Evolutionary conservation across 1,139 yeast genomes (phyloP).

Genomic region (Kurtzmaniella natalensis): DNA sequence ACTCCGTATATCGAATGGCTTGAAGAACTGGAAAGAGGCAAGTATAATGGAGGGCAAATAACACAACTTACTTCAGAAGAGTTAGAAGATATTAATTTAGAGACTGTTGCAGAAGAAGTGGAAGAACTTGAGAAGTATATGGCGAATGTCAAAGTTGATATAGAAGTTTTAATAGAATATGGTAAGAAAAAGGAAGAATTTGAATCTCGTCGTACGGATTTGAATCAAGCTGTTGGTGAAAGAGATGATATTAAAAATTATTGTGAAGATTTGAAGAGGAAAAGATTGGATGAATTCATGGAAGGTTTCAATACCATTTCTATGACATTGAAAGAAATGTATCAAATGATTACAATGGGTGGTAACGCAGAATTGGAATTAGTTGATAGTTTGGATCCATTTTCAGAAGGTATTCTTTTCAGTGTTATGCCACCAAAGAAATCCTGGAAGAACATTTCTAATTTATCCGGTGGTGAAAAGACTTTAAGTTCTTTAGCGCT

Average conservation of each 20-base stretch:
- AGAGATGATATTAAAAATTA: conserved; percentile 63
- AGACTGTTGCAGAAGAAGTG: conserved; percentile 48
- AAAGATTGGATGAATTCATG: conserved; percentile 86
- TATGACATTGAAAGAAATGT: conserved; percentile 89
- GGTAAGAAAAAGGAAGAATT: conserved; percentile 64
- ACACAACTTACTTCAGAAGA: conserved; percentile 50
- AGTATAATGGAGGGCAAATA: conserved; percentile 33
- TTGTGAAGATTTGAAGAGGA: conserved; percentile 68
- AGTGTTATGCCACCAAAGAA: conserved; percentile 99
- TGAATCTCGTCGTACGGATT: conserved; percentile 55
- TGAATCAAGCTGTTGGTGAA: conserved; percentile 60
- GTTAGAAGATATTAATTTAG: conserved; percentile 46
- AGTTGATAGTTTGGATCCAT: conserved; percentile 96
- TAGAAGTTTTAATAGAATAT: conserved; percentile 75
- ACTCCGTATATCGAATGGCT: conserved; percentile 49
- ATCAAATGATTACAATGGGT: conserved; percentile 98
- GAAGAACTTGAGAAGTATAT: conserved; percentile 53
- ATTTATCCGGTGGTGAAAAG: conserved; percentile 96
- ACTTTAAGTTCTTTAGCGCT: conserved; percentile 92
- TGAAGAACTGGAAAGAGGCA: conserved; percentile 29
- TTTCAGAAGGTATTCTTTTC: conserved; percentile 92
- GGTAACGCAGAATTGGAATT: conserved; percentile 97
- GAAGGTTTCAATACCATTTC: conserved; percentile 87
- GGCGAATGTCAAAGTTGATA: conserved; percentile 59
- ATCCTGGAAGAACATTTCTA: conserved; percentile 93